phyloP scores from a whole-genome alignment of 1,139 yeast species.

The Diutina scorzettiae region DNA sequence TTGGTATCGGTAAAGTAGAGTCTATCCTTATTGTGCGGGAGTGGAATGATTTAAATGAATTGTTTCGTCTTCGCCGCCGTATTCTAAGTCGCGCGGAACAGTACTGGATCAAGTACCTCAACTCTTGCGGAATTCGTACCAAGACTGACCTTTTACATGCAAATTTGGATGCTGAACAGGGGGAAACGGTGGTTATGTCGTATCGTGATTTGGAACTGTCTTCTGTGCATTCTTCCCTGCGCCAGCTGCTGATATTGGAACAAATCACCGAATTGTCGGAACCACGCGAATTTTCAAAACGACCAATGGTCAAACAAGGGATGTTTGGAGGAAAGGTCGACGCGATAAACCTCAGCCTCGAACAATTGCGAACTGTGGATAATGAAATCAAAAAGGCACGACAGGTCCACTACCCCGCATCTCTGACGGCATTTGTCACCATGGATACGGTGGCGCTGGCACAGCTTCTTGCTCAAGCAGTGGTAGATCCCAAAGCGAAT shows the following conservation, averaged over 20 bases:
- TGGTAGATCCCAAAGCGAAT: conserved; percentile 65
- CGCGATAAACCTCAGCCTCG: conserved; percentile 49
- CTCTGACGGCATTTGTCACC: conserved; percentile 62
- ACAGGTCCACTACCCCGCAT: neutral
- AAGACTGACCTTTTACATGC: conserved; percentile 18
- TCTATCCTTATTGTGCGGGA: conserved; percentile 71
- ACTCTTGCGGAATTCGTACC: conserved; percentile 22
- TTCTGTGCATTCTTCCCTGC: neutral
- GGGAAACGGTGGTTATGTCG: neutral
- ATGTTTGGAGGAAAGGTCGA: conserved; percentile 48
- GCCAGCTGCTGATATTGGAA: neutral
- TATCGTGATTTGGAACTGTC: neutral
- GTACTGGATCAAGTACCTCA: conserved; percentile 67
- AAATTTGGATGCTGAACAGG: neutral
- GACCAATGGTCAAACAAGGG: conserved; percentile 46
- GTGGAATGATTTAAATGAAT: conserved; percentile 61
- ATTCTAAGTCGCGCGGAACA: conserved; percentile 51
- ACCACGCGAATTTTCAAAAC: conserved; percentile 10
- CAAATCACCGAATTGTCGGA: neutral
- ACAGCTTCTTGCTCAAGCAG: conserved; percentile 79
- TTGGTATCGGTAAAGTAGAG: conserved; percentile 73
- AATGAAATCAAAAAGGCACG: conserved; percentile 20
- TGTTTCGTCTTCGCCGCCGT: conserved; percentile 47
- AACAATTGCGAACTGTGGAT: conserved; percentile 45
- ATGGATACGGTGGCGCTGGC: conserved; percentile 81